These are phyloP conservation scores for Eimeria praecox DNA, from an alignment of 169 alveolate genomes.

Conservation along the genomic window DNA sequence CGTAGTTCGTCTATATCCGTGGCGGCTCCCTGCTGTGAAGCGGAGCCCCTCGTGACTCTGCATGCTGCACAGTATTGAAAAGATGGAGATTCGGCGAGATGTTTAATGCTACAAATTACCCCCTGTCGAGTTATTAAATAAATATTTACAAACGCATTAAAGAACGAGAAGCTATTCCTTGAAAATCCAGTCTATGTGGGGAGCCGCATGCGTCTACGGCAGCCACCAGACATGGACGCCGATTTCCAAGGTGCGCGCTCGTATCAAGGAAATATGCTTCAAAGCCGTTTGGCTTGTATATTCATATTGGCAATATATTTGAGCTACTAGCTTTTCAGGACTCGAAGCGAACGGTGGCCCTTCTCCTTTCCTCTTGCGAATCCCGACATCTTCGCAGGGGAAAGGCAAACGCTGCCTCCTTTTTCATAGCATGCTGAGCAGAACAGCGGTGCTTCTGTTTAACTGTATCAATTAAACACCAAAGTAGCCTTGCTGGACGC, in stretches of 20 bases:
- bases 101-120: background rate
- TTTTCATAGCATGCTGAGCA: background rate
- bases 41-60: constrained; percentile 4
- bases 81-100: background rate
- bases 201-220: constrained; percentile 70
- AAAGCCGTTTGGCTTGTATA: constrained; percentile 5
- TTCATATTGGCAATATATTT: constrained; percentile 6
- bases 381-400: background rate
- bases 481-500: background rate
- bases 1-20: background rate
- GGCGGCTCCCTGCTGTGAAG: background rate
- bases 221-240: constrained; percentile 43
- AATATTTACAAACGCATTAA: background rate
- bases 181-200: constrained; percentile 34
- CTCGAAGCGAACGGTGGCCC: background rate
- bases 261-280: background rate
- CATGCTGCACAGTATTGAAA: background rate
- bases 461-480: background rate
- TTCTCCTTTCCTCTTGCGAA: background rate
- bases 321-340: constrained; percentile 10
- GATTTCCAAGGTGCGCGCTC: constrained; percentile 66
- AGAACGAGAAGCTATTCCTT: background rate
- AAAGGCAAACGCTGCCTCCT: background rate
- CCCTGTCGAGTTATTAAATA: background rate
- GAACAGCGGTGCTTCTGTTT: background rate